These are phyloP conservation scores for Solanum corneliomulleri DNA, from an alignment of 257 asterid species.

Conservation along the genomic window DNA sequence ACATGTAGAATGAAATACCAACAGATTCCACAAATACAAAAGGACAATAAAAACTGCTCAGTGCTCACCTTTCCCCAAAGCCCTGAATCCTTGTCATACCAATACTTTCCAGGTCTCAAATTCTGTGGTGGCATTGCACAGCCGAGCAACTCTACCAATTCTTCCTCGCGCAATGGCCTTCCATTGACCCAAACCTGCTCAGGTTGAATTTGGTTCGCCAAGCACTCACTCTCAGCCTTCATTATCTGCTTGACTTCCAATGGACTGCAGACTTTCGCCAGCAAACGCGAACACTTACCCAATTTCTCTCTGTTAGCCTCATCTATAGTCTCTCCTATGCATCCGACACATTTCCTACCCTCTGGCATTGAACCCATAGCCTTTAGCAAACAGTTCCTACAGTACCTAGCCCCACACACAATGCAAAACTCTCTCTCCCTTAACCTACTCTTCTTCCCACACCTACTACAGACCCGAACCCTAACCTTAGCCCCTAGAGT, in stretches of 20 bases:
- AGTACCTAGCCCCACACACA: constrained; percentile 62
- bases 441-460: constrained; percentile 29
- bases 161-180: constrained; percentile 37
- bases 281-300: constrained; percentile 36
- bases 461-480: constrained; percentile 31
- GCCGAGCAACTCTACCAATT: constrained; percentile 38
- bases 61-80: constrained; percentile 75
- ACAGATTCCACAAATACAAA: neutral
- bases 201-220: constrained; percentile 50
- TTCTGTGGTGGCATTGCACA: constrained; percentile 36
- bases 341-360: constrained; percentile 68
- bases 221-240: constrained; percentile 54
- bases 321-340: constrained; percentile 48
- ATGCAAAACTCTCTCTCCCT: constrained; percentile 30
- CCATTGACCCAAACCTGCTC: constrained; percentile 55
- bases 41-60: constrained; percentile 5
- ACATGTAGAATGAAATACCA: neutral
- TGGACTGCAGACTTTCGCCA: constrained; percentile 29
- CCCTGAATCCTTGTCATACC: constrained; percentile 80
- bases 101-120: constrained; percentile 58
- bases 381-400: constrained; percentile 46
- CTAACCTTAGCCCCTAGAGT: neutral
- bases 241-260: constrained; percentile 28
- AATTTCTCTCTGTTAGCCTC: constrained; percentile 39
- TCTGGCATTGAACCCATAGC: constrained; percentile 87